phyloP scores from a whole-genome alignment of 805 yeast species.

The Saturnispora serradocipensis region DNA sequence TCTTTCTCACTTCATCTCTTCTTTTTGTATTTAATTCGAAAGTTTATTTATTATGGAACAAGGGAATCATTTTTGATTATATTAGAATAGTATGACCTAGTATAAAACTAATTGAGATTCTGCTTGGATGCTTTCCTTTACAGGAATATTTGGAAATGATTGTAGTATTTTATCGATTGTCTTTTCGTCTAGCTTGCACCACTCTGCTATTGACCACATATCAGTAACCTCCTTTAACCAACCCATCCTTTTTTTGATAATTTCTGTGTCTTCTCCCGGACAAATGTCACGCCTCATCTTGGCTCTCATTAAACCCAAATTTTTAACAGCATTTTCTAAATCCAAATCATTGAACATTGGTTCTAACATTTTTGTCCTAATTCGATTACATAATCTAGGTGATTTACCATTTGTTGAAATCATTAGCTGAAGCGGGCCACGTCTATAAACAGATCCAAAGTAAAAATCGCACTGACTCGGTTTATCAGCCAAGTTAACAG shows the following conservation, averaged over 20 bases:
- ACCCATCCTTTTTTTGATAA: conserved; percentile 54
- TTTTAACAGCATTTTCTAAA: conserved; percentile 48
- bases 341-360: conserved; percentile 32
- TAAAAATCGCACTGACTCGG: conserved; percentile 81
- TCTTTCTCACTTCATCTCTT: conserved; percentile 3
- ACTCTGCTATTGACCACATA: conserved; percentile 43
- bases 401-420: conserved; percentile 77
- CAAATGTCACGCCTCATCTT: conserved; percentile 35
- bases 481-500: conserved; percentile 76
- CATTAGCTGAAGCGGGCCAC: conserved; percentile 70
- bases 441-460: conserved; percentile 69
- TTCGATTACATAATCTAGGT: conserved; percentile 59
- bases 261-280: conserved; percentile 37
- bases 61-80: neutral
- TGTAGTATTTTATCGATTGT: conserved; percentile 35
- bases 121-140: neutral
- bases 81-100: neutral
- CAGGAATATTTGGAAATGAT: conserved; percentile 42
- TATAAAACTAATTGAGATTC: neutral
- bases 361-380: conserved; percentile 48
- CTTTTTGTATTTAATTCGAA: conserved; percentile 2
- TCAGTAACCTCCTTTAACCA: conserved; percentile 66
- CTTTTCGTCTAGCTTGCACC: conserved; percentile 39
- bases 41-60: neutral
- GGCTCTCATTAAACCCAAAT: conserved; percentile 47